phyloP scores from a whole-genome alignment of 2,329 filamentous ascomycete species.

The Fusarium sp. region DNA sequence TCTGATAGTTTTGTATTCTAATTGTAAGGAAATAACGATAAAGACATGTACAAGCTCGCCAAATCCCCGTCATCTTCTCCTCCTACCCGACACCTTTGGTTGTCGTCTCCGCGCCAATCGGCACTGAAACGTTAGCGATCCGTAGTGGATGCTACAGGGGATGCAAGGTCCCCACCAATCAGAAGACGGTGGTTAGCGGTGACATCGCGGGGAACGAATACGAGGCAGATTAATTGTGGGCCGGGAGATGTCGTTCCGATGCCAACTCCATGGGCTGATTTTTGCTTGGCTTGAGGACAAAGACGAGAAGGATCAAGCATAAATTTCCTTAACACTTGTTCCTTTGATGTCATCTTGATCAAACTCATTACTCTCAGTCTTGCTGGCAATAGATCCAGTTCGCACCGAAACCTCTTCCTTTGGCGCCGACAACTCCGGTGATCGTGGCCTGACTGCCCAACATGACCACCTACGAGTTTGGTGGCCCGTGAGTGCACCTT shows the following conservation, averaged over 20 bases:
- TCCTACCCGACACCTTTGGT: background rate
- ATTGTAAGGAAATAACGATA: background rate
- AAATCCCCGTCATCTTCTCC: background rate
- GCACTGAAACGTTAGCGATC: background rate
- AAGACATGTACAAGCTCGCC: background rate
- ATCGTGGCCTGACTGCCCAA: background rate
- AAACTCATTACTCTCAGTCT: too few species aligned
- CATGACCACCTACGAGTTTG: constrained; percentile 48
- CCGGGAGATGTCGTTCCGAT: constrained; percentile 32
- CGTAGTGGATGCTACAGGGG: background rate
- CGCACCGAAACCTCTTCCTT: background rate
- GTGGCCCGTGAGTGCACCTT: constrained; percentile 47
- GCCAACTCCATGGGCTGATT: constrained; percentile 35
- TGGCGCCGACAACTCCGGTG: background rate
- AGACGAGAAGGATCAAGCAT: background rate
- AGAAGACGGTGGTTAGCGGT: background rate
- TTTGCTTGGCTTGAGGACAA: background rate
- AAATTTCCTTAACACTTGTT: background rate
- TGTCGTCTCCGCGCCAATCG: background rate
- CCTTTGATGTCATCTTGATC: background rate
- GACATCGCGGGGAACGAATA: background rate
- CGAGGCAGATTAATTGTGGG: constrained; percentile 19
- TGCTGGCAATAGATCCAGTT: too few species aligned
- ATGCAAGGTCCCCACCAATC: background rate
- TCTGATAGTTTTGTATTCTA: background rate